These are phyloP conservation scores for Phytophthora megakarya DNA, from an alignment of 352 stramenopile species.

Conservation along the genomic window DNA sequence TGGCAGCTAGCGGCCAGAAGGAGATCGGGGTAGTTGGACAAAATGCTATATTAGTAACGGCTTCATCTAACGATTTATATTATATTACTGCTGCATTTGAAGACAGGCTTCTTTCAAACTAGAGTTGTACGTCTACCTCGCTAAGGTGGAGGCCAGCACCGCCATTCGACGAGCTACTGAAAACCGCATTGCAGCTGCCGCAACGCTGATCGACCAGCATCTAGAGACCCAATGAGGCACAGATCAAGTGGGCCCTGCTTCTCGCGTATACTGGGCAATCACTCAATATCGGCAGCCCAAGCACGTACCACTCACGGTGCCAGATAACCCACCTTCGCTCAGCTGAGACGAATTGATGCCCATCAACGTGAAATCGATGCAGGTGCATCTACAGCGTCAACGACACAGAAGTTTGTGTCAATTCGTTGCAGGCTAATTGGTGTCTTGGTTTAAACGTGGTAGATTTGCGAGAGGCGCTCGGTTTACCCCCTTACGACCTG, in stretches of 20 bases:
- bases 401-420: too few species aligned
- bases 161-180: background rate
- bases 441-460: too few species aligned
- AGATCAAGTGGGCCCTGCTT: background rate
- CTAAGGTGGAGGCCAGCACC: background rate
- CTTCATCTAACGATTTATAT: too few species aligned
- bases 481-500: too few species aligned
- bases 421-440: too few species aligned
- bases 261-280: slow-evolving; percentile 1
- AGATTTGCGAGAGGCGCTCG: too few species aligned
- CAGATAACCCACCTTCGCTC: background rate
- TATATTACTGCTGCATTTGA: background rate
- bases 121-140: slow-evolving; percentile 5
- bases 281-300: background rate
- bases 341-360: background rate
- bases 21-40: background rate
- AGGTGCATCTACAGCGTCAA: too few species aligned
- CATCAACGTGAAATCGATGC: background rate
- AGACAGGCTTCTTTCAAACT: slow-evolving; percentile 3
- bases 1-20: background rate
- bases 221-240: background rate
- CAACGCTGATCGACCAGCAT: background rate
- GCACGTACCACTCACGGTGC: background rate
- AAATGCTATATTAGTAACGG: background rate
- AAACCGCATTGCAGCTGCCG: background rate